These are phyloP conservation scores for Aureobasidium melanogenum DNA, from an alignment of 2,329 filamentous ascomycete genomes.

Conservation along the genomic window DNA sequence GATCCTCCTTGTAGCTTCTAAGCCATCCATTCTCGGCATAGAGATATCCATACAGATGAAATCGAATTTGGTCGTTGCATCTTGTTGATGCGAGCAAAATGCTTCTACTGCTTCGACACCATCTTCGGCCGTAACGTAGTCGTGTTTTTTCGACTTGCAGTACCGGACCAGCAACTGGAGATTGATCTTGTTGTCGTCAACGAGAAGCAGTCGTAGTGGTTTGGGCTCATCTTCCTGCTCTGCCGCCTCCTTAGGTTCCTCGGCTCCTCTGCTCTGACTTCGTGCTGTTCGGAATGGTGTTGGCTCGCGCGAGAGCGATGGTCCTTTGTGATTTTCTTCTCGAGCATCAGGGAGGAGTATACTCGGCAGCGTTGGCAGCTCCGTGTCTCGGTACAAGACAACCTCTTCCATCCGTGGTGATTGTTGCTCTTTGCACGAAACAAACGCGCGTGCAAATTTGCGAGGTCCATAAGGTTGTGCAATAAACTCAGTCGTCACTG, in stretches of 20 bases:
- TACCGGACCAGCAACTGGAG: constrained; percentile 25
- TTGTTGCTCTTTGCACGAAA: background rate
- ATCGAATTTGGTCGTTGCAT: constrained; percentile 16
- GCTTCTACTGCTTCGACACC: constrained; percentile 37
- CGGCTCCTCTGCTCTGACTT: background rate
- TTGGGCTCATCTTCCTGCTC: background rate
- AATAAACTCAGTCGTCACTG: background rate
- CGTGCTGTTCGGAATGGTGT: background rate
- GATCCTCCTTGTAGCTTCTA: constrained; percentile 12
- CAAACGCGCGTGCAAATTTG: constrained; percentile 3
- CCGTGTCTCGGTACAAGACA: background rate
- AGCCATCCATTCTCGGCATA: constrained; percentile 12
- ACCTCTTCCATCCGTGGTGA: background rate
- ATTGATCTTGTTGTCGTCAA: constrained; percentile 24
- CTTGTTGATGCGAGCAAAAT: constrained; percentile 24
- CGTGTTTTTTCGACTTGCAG: constrained; percentile 24
- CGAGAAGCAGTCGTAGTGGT: constrained; percentile 20
- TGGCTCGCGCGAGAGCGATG: background rate
- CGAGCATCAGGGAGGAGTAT: background rate
- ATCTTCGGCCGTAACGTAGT: constrained; percentile 32
- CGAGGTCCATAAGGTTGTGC: constrained; percentile 12
- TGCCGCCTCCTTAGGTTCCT: background rate
- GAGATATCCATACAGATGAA: constrained; percentile 38
- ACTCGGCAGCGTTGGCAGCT: background rate
- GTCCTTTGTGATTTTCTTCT: background rate